Conservation (phyloP, 2,329 filamentous ascomycete genomes). For the Penicillium sp. region DNA sequence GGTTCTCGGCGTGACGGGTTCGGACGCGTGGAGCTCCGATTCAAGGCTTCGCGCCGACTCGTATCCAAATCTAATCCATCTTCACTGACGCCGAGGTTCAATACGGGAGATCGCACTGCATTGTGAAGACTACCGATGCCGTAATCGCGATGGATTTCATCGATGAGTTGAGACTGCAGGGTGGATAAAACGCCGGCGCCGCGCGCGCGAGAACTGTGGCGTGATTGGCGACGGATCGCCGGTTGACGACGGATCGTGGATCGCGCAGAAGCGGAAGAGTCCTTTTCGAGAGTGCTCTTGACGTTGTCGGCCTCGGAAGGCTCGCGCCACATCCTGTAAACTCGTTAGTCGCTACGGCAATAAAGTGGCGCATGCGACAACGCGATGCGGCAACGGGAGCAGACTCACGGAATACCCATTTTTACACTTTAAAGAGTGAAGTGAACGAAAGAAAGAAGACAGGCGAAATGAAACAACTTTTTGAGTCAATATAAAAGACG, state of each 20-base stretch:
- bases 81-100: constrained; percentile 31
- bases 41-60: constrained; percentile 35
- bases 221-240: constrained; percentile 38
- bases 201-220: constrained; percentile 32
- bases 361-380: constrained; percentile 21
- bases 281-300: constrained; percentile 53
- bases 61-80: constrained; percentile 36
- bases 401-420: constrained; percentile 50
- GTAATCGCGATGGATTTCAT: constrained; percentile 33
- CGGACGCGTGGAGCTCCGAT: constrained; percentile 8
- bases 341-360: constrained; percentile 26
- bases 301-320: constrained; percentile 51
- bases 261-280: constrained; percentile 57
- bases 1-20: constrained; percentile 6
- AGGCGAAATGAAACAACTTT: constrained; percentile 7
- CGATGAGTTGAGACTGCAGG: constrained; percentile 33
- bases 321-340: constrained; percentile 58
- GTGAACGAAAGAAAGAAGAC: constrained; percentile 19
- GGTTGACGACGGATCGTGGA: constrained; percentile 62
- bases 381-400: not conserved
- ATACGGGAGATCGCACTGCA: constrained; percentile 31
- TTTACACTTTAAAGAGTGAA: constrained; percentile 4
- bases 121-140: constrained; percentile 27
- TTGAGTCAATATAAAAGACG: no score
- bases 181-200: constrained; percentile 33